A percentile compares a stretch with the other conserved stretches of the same genome.
Evolutionary conservation across 352 stramenopile species (phyloP).

Genomic region (Globisporangium nunn): DNA sequence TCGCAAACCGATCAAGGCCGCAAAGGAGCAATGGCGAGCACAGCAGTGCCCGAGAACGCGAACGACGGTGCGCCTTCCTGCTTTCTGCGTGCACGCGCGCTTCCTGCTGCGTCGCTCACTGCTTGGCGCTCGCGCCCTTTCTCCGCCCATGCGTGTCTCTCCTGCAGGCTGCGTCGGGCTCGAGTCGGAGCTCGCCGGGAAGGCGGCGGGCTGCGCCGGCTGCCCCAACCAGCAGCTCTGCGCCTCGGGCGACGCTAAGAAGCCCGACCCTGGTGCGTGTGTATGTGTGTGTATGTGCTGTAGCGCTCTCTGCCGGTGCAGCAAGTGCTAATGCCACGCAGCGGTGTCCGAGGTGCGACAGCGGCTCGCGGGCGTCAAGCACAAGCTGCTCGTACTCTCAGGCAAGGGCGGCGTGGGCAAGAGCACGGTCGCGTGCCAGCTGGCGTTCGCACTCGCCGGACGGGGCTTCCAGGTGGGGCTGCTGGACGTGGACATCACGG

Average conservation of each 20-base stretch:
- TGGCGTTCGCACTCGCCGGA: constrained; percentile 94
- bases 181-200: constrained; percentile 92
- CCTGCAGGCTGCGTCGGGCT: constrained; percentile 90
- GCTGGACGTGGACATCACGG: constrained; percentile 99
- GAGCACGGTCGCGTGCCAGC: constrained; percentile 97
- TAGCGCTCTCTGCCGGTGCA: constrained; percentile 17
- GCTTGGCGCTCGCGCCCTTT: neutral
- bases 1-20: too few species aligned
- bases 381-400: constrained; percentile 98
- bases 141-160: neutral
- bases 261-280: constrained; percentile 67
- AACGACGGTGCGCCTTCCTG: constrained; percentile 37
- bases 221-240: constrained; percentile 98
- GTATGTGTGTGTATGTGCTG: constrained; percentile 14
- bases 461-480: constrained; percentile 95
- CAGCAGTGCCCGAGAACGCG: constrained; percentile 38
- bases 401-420: constrained; percentile 99
- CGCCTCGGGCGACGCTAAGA: constrained; percentile 86
- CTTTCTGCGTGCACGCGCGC: neutral
- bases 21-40: constrained; percentile 1
- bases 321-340: constrained; percentile 5
- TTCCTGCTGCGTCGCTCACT: neutral
- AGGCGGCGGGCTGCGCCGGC: constrained; percentile 91
- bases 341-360: constrained; percentile 86
- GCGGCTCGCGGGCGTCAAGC: constrained; percentile 81